Conservation (phyloP, 495 filamentous ascomycete species). For the Talaromyces nanjingensis region DNA sequence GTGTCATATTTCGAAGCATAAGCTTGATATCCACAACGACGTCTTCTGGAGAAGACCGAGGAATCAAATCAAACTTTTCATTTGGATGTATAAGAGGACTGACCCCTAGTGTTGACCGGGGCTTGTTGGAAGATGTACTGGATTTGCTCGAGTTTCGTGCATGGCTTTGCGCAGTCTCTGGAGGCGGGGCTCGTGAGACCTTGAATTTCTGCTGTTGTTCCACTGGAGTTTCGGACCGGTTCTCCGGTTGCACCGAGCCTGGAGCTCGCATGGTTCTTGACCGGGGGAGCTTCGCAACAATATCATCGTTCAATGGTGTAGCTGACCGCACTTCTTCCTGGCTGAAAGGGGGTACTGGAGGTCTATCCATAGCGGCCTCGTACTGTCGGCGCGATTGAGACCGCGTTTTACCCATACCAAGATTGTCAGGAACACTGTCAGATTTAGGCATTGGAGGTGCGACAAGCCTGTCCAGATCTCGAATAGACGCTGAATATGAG, state of each 20-base stretch:
- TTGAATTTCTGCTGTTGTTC: conserved; percentile 10
- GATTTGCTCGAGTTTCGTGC: conserved; percentile 29
- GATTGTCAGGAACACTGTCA: conserved; percentile 23
- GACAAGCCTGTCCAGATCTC: conserved; percentile 23
- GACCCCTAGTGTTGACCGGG: conserved; percentile 33
- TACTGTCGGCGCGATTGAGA: conserved; percentile 36
- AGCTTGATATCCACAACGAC: conserved; percentile 35
- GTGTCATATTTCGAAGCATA: conserved; percentile 34
- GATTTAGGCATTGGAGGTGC: conserved; percentile 24
- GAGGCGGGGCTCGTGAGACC: conserved; percentile 9
- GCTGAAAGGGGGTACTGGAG: conserved; percentile 7
- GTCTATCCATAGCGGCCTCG: conserved; percentile 26
- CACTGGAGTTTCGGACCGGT: neutral
- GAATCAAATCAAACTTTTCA: conserved; percentile 30
- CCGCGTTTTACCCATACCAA: conserved; percentile 39
- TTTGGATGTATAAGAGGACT: conserved; percentile 33
- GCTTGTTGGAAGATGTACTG: conserved; percentile 20
- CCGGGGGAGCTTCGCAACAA: neutral
- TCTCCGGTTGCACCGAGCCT: neutral
- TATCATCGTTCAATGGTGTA: conserved; percentile 16
- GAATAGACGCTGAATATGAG: conserved; percentile 28
- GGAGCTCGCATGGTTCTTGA: neutral
- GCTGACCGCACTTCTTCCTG: conserved; percentile 21
- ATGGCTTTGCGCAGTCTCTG: conserved; percentile 12
- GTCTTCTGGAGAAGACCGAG: conserved; percentile 31